phyloP scores from a whole-genome alignment of 495 filamentous ascomycete genomes.

The Hypoxylon rickii region DNA sequence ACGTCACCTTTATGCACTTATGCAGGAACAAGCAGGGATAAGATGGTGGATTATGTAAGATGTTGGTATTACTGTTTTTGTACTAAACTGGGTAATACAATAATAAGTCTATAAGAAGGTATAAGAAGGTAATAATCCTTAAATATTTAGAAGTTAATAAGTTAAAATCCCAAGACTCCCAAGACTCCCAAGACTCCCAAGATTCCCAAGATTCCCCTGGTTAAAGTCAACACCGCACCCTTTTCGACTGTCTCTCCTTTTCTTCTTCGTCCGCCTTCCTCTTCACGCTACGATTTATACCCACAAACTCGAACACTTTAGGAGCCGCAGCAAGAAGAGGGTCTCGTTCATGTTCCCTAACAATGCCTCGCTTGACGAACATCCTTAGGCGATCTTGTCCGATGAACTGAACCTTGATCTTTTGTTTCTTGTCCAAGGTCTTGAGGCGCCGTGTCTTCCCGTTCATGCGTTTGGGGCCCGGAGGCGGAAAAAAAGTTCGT shows the following conservation, averaged over 20 bases:
- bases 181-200: no score
- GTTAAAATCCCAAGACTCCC: no score
- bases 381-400: neutral
- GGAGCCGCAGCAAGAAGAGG: neutral
- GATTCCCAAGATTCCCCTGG: no score
- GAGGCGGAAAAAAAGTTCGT: no score
- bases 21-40: constrained; percentile 27
- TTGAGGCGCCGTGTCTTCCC: neutral
- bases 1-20: constrained; percentile 35
- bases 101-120: no score
- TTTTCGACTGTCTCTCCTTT: neutral
- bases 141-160: no score
- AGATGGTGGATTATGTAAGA: neutral
- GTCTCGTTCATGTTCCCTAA: neutral
- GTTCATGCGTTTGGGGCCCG: neutral
- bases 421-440: neutral
- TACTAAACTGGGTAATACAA: no score
- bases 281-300: neutral
- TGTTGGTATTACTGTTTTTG: no score
- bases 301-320: neutral
- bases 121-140: no score
- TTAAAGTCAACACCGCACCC: no score
- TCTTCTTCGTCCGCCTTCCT: neutral
- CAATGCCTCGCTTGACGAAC: neutral
- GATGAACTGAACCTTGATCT: neutral